Evolutionary conservation across 768 basidiomycete species (phyloP).

Genomic region (Mycena olivaceomarginata): DNA sequence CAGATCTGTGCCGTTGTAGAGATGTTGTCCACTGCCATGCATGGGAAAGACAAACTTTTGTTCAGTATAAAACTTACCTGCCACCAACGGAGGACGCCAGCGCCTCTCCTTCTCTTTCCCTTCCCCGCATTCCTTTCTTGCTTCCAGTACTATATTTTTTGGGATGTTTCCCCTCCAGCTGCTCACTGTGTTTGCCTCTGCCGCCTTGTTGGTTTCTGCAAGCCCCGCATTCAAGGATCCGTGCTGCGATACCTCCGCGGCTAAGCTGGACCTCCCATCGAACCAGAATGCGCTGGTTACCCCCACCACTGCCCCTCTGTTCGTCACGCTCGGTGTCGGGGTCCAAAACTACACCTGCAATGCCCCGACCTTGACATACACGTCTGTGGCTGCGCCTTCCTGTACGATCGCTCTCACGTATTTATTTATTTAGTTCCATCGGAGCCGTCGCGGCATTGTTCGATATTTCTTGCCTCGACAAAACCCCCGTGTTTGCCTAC

Average conservation of each 20-base stretch:
- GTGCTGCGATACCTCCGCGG: background rate
- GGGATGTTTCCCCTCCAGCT: too few species aligned
- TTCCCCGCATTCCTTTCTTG: too few species aligned
- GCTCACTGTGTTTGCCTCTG: too few species aligned
- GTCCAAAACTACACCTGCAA: constrained; percentile 6
- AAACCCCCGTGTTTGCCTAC: constrained; percentile 43
- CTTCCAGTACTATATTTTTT: too few species aligned
- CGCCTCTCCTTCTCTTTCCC: too few species aligned
- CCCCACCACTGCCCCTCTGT: background rate
- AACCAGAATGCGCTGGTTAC: background rate
- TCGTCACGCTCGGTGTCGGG: constrained; percentile 2
- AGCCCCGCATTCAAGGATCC: too few species aligned
- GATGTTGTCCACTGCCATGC: too few species aligned
- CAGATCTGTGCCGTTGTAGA: too few species aligned
- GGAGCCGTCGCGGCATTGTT: constrained; percentile 55
- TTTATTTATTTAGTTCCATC: constrained; percentile 21
- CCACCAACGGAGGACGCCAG: too few species aligned
- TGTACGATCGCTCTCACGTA: background rate
- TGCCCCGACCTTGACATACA: background rate
- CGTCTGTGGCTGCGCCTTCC: background rate
- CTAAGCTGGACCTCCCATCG: background rate
- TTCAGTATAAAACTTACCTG: too few species aligned
- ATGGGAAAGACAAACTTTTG: too few species aligned
- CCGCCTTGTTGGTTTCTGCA: too few species aligned
- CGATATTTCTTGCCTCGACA: constrained; percentile 62